Base-by-base conservation (phyloP, 371 early-diverging fungal genomes). In the Circinella umbellata region DNA sequence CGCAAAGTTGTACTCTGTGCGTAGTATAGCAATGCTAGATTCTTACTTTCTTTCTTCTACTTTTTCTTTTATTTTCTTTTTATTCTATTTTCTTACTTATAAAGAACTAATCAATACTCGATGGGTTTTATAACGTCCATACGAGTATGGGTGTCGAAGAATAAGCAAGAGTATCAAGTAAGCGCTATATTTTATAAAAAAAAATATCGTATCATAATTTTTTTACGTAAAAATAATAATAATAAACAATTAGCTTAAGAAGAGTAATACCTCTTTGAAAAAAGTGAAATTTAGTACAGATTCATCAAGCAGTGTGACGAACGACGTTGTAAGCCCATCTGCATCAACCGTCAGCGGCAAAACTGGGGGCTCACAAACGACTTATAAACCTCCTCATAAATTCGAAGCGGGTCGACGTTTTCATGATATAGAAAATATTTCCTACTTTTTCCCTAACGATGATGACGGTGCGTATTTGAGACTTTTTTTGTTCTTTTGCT, bases 401-500 rank as follows among this genome's bases (percentile, higher is more conserved):
- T 83, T 78, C 55, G 72, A 73, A 20, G 78, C 79, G 39, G 88
- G 88, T 9, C 77, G 88, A 64, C 77, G 78, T 48, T 81, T 79
- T 20, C 81, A 85, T 57, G 74, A 79, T n/a, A 76, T 80, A 36
- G 75, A 77, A n/a, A 73, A 64, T 34, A 80, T 80, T 4, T 69
- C 80, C 4, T 88, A 88, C 64, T 73, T 85, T 64, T 69, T 88
- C 7, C 88, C 88, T 3, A 83, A 83, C 59, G 86, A 88, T 48
- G 76, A 83, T 51, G 79, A 73, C 70, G 83, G 83, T 80, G 15
- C 3, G 59, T 48, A 34, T 34, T 8, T 8, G 46, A 27, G 27
- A 11, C 11, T 42, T 42, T 42, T 42, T 9, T 42, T 42, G 10
- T 42, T 42, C 6, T 42, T 42, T 11, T 42, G 42, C 3, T 27